A percentile compares a stretch with the other conserved stretches of the same genome.
phyloP scores from a whole-genome alignment of 2,329 filamentous ascomycete species.

The Cladophialophora psammophila region DNA sequence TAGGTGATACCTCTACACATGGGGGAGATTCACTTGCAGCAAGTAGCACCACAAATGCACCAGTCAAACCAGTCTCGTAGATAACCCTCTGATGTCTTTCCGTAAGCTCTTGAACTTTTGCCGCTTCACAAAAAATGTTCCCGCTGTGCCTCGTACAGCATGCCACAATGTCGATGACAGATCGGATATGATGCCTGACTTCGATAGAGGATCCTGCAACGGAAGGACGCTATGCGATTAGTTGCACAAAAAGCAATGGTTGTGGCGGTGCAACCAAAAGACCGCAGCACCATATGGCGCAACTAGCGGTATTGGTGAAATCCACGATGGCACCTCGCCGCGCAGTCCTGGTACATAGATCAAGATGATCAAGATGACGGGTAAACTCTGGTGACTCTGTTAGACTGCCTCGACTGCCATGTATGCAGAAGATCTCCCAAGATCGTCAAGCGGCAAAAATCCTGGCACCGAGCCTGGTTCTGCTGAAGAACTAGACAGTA shows the following conservation, averaged over 20 bases:
- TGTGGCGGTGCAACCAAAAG: slow-evolving; percentile 1
- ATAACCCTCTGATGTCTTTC: neutral
- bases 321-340: neutral
- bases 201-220: neutral
- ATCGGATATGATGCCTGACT: neutral
- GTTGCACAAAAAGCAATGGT: neutral
- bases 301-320: neutral
- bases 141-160: neutral
- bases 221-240: neutral
- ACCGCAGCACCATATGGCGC: neutral
- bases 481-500: slow-evolving; percentile 10
- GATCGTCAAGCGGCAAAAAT: neutral
- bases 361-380: too few species aligned
- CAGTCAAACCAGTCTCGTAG: neutral
- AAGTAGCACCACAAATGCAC: neutral
- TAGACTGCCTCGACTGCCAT: too few species aligned
- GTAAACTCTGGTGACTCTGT: too few species aligned
- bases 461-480: slow-evolving; percentile 7
- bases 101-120: neutral
- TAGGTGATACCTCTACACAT: slow-evolving; percentile 8
- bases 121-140: neutral
- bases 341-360: neutral
- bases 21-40: neutral
- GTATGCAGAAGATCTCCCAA: neutral
- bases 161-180: neutral